Evolutionary conservation across 2,329 filamentous ascomycete genomes (phyloP).

Genomic region (Colletotrichum aenigma): DNA sequence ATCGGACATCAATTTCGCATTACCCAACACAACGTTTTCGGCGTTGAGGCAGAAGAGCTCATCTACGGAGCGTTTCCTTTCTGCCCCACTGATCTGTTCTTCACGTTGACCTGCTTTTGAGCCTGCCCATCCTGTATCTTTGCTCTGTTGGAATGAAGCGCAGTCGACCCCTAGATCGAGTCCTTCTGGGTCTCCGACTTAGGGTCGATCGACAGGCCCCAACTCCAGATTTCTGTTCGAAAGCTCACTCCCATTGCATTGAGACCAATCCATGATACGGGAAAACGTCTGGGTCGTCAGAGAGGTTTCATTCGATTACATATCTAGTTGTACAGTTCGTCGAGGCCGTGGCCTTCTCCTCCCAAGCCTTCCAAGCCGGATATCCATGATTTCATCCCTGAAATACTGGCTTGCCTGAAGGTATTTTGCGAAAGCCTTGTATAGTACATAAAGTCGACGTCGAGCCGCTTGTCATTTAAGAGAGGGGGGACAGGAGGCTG

Average conservation of each 20-base stretch:
- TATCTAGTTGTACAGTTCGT: slow-evolving; percentile 18
- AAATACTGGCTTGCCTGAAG: neutral
- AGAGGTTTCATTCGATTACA: slow-evolving; percentile 22
- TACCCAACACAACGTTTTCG: neutral
- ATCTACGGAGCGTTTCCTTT: neutral
- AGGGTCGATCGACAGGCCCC: neutral
- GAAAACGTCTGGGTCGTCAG: neutral
- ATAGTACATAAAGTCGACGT: slow-evolving; percentile 19
- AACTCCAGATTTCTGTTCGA: neutral
- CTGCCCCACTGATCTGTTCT: neutral
- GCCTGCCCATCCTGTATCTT: neutral
- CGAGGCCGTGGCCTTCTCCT: neutral
- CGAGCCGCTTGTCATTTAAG: slow-evolving; percentile 39
- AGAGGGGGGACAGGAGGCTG: slow-evolving; percentile 69
- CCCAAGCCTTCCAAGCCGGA: neutral
- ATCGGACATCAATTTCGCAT: neutral
- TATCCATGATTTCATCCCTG: neutral
- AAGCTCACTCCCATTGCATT: neutral
- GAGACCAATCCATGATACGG: neutral
- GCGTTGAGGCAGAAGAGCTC: neutral
- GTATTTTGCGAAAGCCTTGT: neutral
- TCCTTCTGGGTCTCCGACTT: neutral
- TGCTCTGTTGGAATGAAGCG: neutral
- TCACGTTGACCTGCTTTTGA: neutral
- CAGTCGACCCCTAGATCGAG: neutral